Conservation (phyloP, 2,329 filamentous ascomycete species). For the Penicillium sp. region DNA sequence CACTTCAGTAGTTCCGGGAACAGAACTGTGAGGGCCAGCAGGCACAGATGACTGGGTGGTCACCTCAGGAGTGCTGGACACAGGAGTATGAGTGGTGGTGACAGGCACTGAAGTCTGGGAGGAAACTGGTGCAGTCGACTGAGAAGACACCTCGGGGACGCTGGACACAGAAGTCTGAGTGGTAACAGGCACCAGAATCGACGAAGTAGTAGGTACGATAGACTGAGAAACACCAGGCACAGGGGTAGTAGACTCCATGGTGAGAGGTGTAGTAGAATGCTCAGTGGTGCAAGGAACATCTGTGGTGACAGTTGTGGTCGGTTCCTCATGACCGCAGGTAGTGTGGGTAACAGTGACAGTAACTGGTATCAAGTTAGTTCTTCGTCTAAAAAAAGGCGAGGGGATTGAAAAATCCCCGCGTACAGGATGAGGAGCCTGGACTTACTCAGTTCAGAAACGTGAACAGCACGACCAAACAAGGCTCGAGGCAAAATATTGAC, state of each 20-base stretch:
- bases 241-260: neutral
- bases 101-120: neutral
- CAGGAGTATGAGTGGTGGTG: neutral
- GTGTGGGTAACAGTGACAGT: slow-evolving; percentile 30
- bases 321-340: slow-evolving; percentile 9
- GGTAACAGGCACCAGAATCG: neutral
- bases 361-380: slow-evolving; percentile 1
- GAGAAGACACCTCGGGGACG: neutral
- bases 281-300: slow-evolving; percentile 2
- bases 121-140: neutral
- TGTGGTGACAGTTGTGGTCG: slow-evolving; percentile 4
- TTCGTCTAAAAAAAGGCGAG: neutral
- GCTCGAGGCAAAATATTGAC: neutral
- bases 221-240: neutral
- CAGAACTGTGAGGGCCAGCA: neutral
- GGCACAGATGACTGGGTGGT: neutral
- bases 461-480: slow-evolving; percentile 5
- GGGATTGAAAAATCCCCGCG: neutral
- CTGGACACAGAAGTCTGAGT: neutral
- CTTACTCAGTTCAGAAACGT: neutral
- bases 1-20: neutral
- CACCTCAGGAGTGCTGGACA: neutral
- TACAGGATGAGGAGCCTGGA: neutral
- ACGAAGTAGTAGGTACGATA: slow-evolving; percentile 1
- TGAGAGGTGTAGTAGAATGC: neutral